Evolutionary conservation across 2,329 filamentous ascomycete genomes (phyloP).

Genomic region (Phoma sp.): DNA sequence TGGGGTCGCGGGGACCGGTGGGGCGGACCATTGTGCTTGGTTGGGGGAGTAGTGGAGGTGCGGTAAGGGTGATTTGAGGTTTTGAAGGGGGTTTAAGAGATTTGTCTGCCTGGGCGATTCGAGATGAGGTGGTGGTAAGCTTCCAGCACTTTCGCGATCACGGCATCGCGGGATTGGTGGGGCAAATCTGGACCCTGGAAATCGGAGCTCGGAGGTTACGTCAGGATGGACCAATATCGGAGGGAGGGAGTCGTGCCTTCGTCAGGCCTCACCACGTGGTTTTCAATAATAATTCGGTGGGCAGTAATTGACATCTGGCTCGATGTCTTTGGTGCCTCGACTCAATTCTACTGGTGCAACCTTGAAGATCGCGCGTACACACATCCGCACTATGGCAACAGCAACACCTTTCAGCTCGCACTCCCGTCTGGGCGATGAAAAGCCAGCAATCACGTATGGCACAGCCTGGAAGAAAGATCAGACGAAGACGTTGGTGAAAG

Average conservation of each 20-base stretch:
- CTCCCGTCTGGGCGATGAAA: constrained; percentile 24
- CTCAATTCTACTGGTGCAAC: too few relatives aligned
- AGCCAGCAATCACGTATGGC: constrained; percentile 68
- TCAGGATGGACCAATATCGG: constrained; percentile 1
- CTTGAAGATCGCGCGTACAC: not conserved
- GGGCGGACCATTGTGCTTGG: constrained; percentile 33
- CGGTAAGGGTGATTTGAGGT: not conserved
- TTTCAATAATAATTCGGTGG: too few relatives aligned
- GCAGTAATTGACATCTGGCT: not conserved
- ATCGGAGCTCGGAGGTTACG: constrained; percentile 15
- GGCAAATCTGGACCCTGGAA: constrained; percentile 15
- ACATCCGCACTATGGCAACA: constrained; percentile 28
- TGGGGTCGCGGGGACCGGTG: constrained; percentile 44
- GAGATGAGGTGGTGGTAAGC: not conserved
- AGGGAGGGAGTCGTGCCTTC: not conserved
- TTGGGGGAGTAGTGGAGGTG: too few relatives aligned
- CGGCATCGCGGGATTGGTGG: constrained; percentile 18
- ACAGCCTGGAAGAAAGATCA: constrained; percentile 84
- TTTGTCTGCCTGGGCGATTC: not conserved
- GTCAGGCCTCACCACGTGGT: constrained; percentile 6
- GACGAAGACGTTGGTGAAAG: constrained; percentile 70
- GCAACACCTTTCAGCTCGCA: constrained; percentile 10
- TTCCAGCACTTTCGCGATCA: constrained; percentile 14
- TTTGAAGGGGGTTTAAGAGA: not conserved
- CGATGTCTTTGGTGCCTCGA: not conserved